Evolutionary conservation across 2,329 filamentous ascomycete species (phyloP), one percentile per base, ranked within the genome.

Genomic region (Blastomyces percursus): DNA sequence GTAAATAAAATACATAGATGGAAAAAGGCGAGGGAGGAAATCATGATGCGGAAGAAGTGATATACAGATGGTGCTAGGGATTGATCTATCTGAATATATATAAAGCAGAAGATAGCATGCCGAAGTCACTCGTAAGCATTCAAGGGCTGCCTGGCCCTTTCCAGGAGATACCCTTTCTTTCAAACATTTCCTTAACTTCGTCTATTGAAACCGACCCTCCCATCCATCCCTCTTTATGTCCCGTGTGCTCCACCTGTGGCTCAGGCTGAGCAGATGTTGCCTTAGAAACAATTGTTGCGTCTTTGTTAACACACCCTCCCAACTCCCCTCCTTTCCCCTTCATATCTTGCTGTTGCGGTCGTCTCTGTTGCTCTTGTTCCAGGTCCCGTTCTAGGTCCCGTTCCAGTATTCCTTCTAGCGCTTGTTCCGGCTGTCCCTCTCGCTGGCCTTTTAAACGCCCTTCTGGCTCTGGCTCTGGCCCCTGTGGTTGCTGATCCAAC

Each of bases 321-420:
- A 19, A 21, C 6, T 55, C 27, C 42, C 38, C 76, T 51, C 80
- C 76, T 71, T 96, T 90, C 71, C 88, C 92, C 6, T 44, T 44
- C 8, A 44, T 44, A 44, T 38, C 42, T 44, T 44, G 42, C 16
- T 44, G 19, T n/a, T 16, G 42, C 42, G 3, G 9, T 38, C 8
- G 9, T 12, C 35, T 9, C 12, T 2, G 32, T 35, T 35, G 32
- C 11, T 35, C 32, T 42, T 42, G 40, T 42, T 42, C 40, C 7
- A 5, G 40, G 14, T 19, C 6, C 14, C 8, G 6, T 19, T 42
- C 40, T 11, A 4, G 14, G 1, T 11, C 40, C 3, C 16, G 40
- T 14, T 11, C 40, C 12, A 32, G 30, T 32, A 32, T 32, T 32
- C 5, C 3, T 32, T 32, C 30, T 6, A 32, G 30, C 30, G 4